A percentile compares a stretch with the other conserved stretches of the same genome.
Conservation (phyloP, 495 filamentous ascomycete species). For the Penicillium salamii region DNA sequence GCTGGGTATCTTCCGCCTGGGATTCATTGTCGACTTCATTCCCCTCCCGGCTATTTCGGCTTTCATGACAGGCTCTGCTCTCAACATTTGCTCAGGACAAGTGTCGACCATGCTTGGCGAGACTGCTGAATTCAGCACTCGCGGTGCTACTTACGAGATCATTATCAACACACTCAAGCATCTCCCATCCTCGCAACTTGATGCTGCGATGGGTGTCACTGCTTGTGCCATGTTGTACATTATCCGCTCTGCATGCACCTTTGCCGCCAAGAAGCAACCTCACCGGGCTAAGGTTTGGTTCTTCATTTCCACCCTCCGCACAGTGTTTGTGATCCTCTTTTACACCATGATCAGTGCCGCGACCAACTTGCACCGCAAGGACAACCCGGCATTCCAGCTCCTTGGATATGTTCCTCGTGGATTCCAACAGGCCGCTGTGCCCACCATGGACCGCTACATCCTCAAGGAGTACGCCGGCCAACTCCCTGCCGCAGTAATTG, state of each 20-base stretch:
- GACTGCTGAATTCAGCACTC: slow-evolving; percentile 62
- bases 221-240: slow-evolving; percentile 80
- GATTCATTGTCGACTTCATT: slow-evolving; percentile 96
- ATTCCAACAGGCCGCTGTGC: slow-evolving; percentile 80
- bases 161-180: slow-evolving; percentile 85
- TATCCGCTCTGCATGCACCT: slow-evolving; percentile 69
- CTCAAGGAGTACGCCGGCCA: slow-evolving; percentile 60
- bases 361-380: slow-evolving; percentile 60
- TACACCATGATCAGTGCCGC: slow-evolving; percentile 92
- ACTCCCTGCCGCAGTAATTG: slow-evolving; percentile 81
- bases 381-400: slow-evolving; percentile 58
- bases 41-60: slow-evolving; percentile 86
- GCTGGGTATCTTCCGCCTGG: slow-evolving; percentile 75
- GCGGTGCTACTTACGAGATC: slow-evolving; percentile 77
- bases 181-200: slow-evolving; percentile 62
- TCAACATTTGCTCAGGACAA: slow-evolving; percentile 90
- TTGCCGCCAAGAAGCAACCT: slow-evolving; percentile 65
- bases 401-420: slow-evolving; percentile 76
- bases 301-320: slow-evolving; percentile 84
- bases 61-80: slow-evolving; percentile 96
- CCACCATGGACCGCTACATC: slow-evolving; percentile 60
- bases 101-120: slow-evolving; percentile 84
- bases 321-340: slow-evolving; percentile 87
- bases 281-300: slow-evolving; percentile 73
- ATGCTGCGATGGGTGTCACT: slow-evolving; percentile 88